Conservation (phyloP, 305 asterid species). For the Fraxinus ornus region DNA sequence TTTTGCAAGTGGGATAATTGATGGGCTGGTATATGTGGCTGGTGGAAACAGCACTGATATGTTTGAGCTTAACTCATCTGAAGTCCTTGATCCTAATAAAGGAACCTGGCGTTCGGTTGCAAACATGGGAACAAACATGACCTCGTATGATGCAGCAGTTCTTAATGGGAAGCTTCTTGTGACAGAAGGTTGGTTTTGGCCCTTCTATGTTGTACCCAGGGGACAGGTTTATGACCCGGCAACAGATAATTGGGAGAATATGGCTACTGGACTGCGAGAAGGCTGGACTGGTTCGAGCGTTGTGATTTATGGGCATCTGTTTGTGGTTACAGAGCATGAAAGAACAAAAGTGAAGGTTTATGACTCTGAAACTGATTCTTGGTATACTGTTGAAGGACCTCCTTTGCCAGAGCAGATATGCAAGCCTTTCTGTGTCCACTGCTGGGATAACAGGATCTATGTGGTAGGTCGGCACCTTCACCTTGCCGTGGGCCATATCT, state of each 20-base stretch:
- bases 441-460: slow-evolving; percentile 58
- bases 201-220: slow-evolving; percentile 79
- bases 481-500: slow-evolving; percentile 77
- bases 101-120: slow-evolving; percentile 73
- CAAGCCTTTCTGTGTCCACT: slow-evolving; percentile 76
- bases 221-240: slow-evolving; percentile 84
- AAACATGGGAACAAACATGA: slow-evolving; percentile 72
- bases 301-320: slow-evolving; percentile 60
- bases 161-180: slow-evolving; percentile 80
- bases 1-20: slow-evolving; percentile 79
- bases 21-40: slow-evolving; percentile 82
- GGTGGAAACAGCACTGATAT: slow-evolving; percentile 84
- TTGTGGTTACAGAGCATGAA: slow-evolving; percentile 92
- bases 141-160: slow-evolving; percentile 78
- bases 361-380: slow-evolving; percentile 59
- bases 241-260: slow-evolving; percentile 69
- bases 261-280: slow-evolving; percentile 82
- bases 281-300: slow-evolving; percentile 99
- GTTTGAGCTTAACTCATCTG: slow-evolving; percentile 77
- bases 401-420: slow-evolving; percentile 84
- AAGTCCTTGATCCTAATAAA: slow-evolving; percentile 59
- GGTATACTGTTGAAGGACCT: slow-evolving; percentile 82
- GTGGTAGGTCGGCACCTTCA: slow-evolving; percentile 88
- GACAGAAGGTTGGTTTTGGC: slow-evolving; percentile 99
- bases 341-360: slow-evolving; percentile 84